phyloP scores from a whole-genome alignment of 129 eudicot species.

The Centrapalus pauciflorus region DNA sequence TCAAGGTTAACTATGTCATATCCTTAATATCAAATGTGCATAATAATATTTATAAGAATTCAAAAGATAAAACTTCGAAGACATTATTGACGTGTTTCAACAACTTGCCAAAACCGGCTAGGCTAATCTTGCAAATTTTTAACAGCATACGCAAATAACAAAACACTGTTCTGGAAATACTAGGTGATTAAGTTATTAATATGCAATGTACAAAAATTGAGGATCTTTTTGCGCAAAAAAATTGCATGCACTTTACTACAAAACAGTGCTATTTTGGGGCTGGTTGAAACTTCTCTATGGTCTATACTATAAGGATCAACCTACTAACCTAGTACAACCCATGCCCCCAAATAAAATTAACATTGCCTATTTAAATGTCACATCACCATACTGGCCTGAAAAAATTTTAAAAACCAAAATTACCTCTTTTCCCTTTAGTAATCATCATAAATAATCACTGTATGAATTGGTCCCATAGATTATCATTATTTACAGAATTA shows the following conservation, averaged over 20 bases:
- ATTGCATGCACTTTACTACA: neutral
- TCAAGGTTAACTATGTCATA: neutral
- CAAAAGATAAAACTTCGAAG: neutral
- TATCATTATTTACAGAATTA: neutral
- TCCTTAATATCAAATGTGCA: constrained; percentile 12
- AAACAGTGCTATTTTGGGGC: neutral
- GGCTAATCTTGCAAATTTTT: neutral
- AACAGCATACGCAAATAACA: neutral
- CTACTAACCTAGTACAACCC: neutral
- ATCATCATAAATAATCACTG: neutral
- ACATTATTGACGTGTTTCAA: neutral
- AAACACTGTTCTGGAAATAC: no score
- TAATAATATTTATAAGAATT: neutral
- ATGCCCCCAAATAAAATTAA: neutral
- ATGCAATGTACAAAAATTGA: neutral
- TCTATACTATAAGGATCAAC: neutral
- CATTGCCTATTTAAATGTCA: neutral
- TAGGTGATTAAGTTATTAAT: neutral
- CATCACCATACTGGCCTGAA: neutral
- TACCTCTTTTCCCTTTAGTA: neutral
- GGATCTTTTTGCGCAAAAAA: neutral
- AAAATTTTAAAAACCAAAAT: no score
- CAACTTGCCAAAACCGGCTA: no score
- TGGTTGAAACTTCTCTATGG: neutral
- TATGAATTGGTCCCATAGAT: neutral